These are phyloP conservation scores for Blastomyces emzantsi DNA, from an alignment of 2,329 filamentous ascomycete genomes.

Conservation along the genomic window DNA sequence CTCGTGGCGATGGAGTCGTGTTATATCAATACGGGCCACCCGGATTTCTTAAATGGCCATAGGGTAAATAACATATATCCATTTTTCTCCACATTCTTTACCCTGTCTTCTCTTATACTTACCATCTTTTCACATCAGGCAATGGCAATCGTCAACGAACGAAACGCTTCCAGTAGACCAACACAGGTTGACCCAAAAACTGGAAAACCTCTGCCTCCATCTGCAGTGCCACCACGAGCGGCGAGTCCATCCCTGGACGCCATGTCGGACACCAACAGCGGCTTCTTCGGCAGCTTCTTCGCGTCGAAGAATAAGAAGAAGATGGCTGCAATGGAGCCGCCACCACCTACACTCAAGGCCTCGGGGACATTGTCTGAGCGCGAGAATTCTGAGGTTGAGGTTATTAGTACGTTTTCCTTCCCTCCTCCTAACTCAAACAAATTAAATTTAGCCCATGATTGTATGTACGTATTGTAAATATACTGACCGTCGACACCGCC, in stretches of 20 bases:
- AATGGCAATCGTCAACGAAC: slow-evolving; percentile 97
- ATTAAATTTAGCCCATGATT: too few relatives aligned
- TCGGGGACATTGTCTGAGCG: slow-evolving; percentile 89
- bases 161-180: slow-evolving; percentile 70
- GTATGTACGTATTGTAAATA: not conserved
- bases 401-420: slow-evolving; percentile 68
- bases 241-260: slow-evolving; percentile 65
- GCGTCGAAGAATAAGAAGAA: slow-evolving; percentile 99
- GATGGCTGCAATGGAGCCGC: slow-evolving; percentile 98
- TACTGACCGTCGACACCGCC: not conserved
- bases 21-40: slow-evolving; percentile 98
- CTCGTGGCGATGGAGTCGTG: slow-evolving; percentile 91
- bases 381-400: slow-evolving; percentile 91
- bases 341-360: slow-evolving; percentile 85
- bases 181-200: slow-evolving; percentile 98
- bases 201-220: slow-evolving; percentile 74
- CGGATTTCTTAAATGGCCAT: slow-evolving; percentile 94
- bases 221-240: slow-evolving; percentile 59
- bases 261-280: slow-evolving; percentile 50
- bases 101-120: not conserved
- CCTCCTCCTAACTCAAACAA: not conserved
- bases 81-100: not conserved
- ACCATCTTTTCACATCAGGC: slow-evolving; percentile 43
- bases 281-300: slow-evolving; percentile 98
- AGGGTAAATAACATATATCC: slow-evolving; percentile 46